phyloP scores from a whole-genome alignment of 2,329 filamentous ascomycete species.

The Rachicladosporium sp. region DNA sequence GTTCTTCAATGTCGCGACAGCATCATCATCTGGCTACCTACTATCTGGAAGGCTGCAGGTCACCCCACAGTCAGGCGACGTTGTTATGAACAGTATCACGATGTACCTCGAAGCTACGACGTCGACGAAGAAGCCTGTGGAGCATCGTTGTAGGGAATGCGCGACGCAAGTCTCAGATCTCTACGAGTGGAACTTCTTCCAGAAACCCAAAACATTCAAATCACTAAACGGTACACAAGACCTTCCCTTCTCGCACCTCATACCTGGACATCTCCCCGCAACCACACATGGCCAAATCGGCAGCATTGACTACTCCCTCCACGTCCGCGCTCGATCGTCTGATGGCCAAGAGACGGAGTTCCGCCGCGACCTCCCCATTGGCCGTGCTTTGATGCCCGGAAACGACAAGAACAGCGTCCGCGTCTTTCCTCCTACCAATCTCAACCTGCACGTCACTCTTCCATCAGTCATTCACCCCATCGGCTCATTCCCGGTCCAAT shows the following conservation, averaged over 20 bases:
- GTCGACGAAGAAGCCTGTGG: slow-evolving; percentile 71
- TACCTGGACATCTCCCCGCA: slow-evolving; percentile 76
- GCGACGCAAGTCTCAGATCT: slow-evolving; percentile 58
- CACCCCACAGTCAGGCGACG: slow-evolving; percentile 52
- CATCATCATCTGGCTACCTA: slow-evolving; percentile 68
- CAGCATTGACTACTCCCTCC: slow-evolving; percentile 66
- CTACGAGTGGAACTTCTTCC: slow-evolving; percentile 67
- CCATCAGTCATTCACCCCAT: slow-evolving; percentile 77
- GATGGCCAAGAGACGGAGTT: slow-evolving; percentile 52
- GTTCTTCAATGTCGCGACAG: slow-evolving; percentile 58
- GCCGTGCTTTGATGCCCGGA: slow-evolving; percentile 67
- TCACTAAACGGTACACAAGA: slow-evolving; percentile 49
- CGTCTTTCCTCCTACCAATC: slow-evolving; percentile 91
- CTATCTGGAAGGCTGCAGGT: slow-evolving; percentile 74
- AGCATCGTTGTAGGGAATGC: slow-evolving; percentile 67
- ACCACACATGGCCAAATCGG: slow-evolving; percentile 63
- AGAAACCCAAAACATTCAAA: slow-evolving; percentile 34
- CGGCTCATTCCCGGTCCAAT: slow-evolving; percentile 63
- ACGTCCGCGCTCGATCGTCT: slow-evolving; percentile 50
- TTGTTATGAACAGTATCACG: slow-evolving; percentile 57
- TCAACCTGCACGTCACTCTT: slow-evolving; percentile 74
- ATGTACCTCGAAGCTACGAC: slow-evolving; percentile 60
- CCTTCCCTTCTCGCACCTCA: slow-evolving; percentile 80
- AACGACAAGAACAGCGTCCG: slow-evolving; percentile 79
- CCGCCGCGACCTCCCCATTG: slow-evolving; percentile 57